Evolutionary conservation across 1,284 basidiomycete genomes (phyloP), one percentile per base, ranked within the genome.

Genomic region (Cystobasidiaceae sp.): DNA sequence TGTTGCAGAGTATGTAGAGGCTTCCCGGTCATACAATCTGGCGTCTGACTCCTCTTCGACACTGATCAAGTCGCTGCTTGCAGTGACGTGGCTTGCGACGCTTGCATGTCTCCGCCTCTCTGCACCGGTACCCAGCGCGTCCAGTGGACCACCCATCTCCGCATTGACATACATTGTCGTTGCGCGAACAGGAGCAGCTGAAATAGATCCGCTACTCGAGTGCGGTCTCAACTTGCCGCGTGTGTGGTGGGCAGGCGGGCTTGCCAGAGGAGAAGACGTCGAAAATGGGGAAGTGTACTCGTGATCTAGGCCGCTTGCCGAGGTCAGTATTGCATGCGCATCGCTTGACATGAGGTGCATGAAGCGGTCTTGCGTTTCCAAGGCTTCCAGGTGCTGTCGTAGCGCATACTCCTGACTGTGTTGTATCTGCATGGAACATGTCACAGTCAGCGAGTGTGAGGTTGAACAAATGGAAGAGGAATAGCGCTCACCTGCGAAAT

Each of bases 91-190:
- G 25, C 60, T 51, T n/a, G 37, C 30, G 17, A 13, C 27, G 21
- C 49, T 54, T 19, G 50, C 37, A 41, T 43, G 37, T 43, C 54
- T 25, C 25, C 45, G 39, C 32, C 37, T 55, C n/a, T 51, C 21
- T 19, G 23, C 48, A 48, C 34, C 48, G 9, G 46, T 39, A 15
- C 17, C 23, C 21, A 57, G 37, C 41, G 4, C 19, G 23, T 11
- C 37, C 37, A 33, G 23, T 28, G 39, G 8, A 49, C 55, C 27
- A 21, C 37, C 49, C 21, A 54, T 46, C 19, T 56, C 41, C 9
- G 61, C 61, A 33, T 64, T 51, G n/a, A 64, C 41, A 44, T 55
- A 64, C 61, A 64, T 64, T 2, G 61, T 64, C 25, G 49, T 55
- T 7, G 61, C 61, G 21, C 52, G 51, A 19, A 21, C 39, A 6